Evolutionary conservation across 164 flowering plant species (phyloP).

Genomic region (Annona squamosa): DNA sequence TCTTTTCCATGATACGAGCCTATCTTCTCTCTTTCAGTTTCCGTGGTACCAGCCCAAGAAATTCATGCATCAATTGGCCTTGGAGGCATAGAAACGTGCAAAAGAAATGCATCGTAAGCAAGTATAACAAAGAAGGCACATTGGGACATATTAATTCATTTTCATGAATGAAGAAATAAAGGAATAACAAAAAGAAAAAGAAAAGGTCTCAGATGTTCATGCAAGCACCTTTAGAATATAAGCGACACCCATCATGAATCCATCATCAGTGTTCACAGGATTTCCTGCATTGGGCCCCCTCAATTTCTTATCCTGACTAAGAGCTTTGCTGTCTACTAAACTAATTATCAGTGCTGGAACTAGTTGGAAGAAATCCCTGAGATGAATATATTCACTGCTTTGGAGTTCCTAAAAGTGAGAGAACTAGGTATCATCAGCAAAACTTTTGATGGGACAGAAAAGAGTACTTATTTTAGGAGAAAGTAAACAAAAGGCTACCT

Average conservation of each 20-base stretch:
- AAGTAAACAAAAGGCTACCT: conserved; percentile 11
- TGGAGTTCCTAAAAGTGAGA: conserved; percentile 13
- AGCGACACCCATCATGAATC: conserved; percentile 24
- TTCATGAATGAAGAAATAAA: background rate
- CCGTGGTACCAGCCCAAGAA: background rate
- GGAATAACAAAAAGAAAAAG: background rate
- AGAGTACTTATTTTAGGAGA: background rate
- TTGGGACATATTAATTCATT: background rate
- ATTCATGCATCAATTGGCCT: background rate
- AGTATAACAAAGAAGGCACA: background rate
- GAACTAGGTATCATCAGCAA: background rate
- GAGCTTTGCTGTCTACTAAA: conserved; percentile 13
- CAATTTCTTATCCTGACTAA: conserved; percentile 10
- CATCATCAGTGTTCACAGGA: conserved; percentile 17
- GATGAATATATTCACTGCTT: conserved; percentile 11
- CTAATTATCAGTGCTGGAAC: conserved; percentile 20
- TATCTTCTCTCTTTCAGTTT: background rate
- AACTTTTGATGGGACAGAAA: background rate
- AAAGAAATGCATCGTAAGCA: background rate
- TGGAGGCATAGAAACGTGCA: background rate
- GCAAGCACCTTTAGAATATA: conserved; percentile 20
- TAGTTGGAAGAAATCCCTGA: conserved; percentile 18
- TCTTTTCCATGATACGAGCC: too few relatives aligned
- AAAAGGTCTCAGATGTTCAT: background rate
- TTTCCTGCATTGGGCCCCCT: conserved; percentile 10